A percentile compares a stretch with the other conserved stretches of the same genome.
These are phyloP conservation scores for Candida insectalens DNA, from an alignment of 805 yeast species.

Conservation along the genomic window DNA sequence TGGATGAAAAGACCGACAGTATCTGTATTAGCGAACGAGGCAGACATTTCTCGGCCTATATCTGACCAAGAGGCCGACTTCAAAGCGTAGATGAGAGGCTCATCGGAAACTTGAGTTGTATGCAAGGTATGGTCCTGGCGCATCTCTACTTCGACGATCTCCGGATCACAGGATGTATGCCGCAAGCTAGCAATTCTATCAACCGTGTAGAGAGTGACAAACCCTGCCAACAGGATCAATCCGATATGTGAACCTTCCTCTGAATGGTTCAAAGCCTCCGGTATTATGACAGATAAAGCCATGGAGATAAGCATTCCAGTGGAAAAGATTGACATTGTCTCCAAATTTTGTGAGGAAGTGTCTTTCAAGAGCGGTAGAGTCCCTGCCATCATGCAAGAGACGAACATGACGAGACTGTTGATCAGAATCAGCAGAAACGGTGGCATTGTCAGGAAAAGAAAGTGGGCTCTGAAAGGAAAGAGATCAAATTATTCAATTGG, in stretches of 20 bases:
- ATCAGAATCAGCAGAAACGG: constrained; percentile 9
- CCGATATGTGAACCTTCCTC: constrained; percentile 30
- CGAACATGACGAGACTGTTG: constrained; percentile 15
- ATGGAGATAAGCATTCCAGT: constrained; percentile 56
- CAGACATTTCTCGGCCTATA: constrained; percentile 5
- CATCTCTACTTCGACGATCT: too few species aligned
- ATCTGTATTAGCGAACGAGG: constrained; percentile 33
- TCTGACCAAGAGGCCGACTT: background rate
- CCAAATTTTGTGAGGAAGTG: constrained; percentile 20
- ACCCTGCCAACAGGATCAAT: constrained; percentile 41
- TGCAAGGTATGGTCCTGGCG: background rate
- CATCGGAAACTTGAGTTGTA: background rate
- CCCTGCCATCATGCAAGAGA: constrained; percentile 22
- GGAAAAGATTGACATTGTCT: constrained; percentile 39
- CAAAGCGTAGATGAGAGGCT: background rate
- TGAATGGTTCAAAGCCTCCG: constrained; percentile 39
- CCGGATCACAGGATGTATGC: background rate
- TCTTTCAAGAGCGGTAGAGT: constrained; percentile 17
- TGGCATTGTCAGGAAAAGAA: constrained; percentile 7
- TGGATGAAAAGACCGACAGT: constrained; percentile 59
- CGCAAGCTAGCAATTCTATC: constrained; percentile 23
- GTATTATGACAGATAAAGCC: constrained; percentile 47
- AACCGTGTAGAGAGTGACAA: constrained; percentile 39
- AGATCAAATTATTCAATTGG: too few species aligned
- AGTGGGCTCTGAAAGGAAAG: too few species aligned